Evolutionary conservation across 495 filamentous ascomycete species (phyloP).

Genomic region (Talaromyces trachyspermus): DNA sequence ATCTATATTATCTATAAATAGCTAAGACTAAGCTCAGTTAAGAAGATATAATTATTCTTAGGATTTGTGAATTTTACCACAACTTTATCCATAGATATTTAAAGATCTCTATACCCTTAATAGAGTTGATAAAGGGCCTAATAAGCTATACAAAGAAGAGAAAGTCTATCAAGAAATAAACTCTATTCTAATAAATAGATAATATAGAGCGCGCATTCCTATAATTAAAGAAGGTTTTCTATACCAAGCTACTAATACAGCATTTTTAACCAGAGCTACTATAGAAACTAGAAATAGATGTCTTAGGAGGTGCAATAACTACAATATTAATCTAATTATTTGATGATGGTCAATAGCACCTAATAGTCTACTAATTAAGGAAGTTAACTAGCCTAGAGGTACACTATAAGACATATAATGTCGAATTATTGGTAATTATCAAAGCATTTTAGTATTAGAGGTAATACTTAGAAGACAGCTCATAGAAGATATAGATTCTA

Average conservation of each 20-base stretch:
- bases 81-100: conserved; percentile 22
- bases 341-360: conserved; percentile 5
- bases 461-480: not conserved
- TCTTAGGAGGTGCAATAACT: conserved; percentile 9
- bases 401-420: not conserved
- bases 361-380: conserved; percentile 10
- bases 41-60: conserved; percentile 19
- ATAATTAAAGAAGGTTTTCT: no score
- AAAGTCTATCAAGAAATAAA: not conserved
- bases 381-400: not conserved
- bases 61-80: conserved; percentile 22
- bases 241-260: no score
- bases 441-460: not conserved
- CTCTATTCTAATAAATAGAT: no score
- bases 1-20: conserved; percentile 14
- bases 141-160: conserved; percentile 11
- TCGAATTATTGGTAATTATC: not conserved
- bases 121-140: no score
- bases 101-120: conserved; percentile 9
- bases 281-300: conserved; percentile 14
- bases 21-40: conserved; percentile 10
- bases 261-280: no score
- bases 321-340: conserved; percentile 9
- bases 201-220: no score
- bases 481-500: not conserved